Percentiles rank a stretch among this genome's conserved stretches.
Conservation (phyloP, 805 yeast genomes). For the Metschnikowia rubicola region DNA sequence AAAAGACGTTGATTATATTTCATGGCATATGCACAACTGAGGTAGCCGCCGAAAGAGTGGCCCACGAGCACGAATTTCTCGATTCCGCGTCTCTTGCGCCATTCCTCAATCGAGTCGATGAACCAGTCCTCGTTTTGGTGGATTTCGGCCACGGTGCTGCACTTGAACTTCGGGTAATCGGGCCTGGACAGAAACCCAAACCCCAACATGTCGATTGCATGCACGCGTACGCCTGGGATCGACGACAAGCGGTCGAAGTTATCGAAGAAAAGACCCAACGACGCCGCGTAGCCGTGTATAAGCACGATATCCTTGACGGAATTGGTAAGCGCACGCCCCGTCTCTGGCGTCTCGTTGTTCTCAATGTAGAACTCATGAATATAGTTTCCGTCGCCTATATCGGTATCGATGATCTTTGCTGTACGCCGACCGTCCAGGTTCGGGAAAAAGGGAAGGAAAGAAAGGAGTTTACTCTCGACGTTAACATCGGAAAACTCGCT, state of each 20-base stretch:
- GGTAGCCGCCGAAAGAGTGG: conserved; percentile 46
- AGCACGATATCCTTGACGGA: conserved; percentile 57
- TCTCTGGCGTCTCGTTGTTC: conserved; percentile 41
- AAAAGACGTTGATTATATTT: conserved; percentile 33
- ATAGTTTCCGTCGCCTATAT: conserved; percentile 50
- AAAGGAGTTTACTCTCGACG: conserved; percentile 44
- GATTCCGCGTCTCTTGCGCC: conserved; percentile 38
- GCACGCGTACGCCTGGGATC: conserved; percentile 55
- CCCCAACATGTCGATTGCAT: conserved; percentile 69
- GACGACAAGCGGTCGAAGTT: conserved; percentile 52
- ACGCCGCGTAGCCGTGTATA: conserved; percentile 93
- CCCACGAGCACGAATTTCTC: conserved; percentile 37
- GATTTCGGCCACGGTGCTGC: conserved; percentile 34
- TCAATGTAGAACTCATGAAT: conserved; percentile 76
- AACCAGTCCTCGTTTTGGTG: conserved; percentile 41
- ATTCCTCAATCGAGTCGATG: conserved; percentile 40
- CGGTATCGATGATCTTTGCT: conserved; percentile 50
- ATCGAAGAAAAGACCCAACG: conserved; percentile 74
- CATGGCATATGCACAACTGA: conserved; percentile 40
- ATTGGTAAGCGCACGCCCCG: conserved; percentile 6
- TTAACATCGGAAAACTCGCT: conserved; percentile 21
- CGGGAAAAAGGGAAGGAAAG: conserved; percentile 58
- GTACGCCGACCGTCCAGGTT: conserved; percentile 45
- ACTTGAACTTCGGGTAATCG: conserved; percentile 30
- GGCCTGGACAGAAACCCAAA: conserved; percentile 69